These are phyloP conservation scores for Alternaria hordeiaustralica DNA, from an alignment of 2,329 filamentous ascomycete species.

Conservation along the genomic window DNA sequence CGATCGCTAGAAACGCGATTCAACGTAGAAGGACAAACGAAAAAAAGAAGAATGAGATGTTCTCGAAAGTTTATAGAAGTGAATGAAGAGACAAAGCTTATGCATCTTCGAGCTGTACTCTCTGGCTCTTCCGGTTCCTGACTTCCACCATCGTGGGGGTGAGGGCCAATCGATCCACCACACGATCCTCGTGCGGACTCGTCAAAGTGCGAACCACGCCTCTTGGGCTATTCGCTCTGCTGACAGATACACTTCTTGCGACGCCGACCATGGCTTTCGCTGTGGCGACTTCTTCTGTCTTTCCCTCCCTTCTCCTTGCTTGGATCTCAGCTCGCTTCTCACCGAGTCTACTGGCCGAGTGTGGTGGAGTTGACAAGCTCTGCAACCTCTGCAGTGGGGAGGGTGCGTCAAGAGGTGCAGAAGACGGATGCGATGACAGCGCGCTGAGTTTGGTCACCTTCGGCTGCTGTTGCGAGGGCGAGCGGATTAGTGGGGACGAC, in stretches of 20 bases:
- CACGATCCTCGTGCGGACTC: conserved; percentile 22
- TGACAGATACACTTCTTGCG: conserved; percentile 42
- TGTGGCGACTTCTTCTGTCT: background rate
- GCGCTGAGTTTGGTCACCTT: conserved; percentile 36
- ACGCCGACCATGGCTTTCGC: conserved; percentile 40
- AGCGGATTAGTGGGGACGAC: conserved; percentile 14
- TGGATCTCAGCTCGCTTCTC: conserved; percentile 18
- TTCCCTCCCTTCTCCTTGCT: conserved; percentile 8
- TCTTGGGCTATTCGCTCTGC: conserved; percentile 33
- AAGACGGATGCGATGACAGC: conserved; percentile 38
- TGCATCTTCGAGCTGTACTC: conserved; percentile 45
- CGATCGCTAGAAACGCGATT: conserved; percentile 4
- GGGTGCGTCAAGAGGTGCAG: conserved; percentile 32
- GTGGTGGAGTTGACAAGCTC: conserved; percentile 25
- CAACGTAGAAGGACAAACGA: background rate
- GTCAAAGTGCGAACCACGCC: conserved; percentile 19
- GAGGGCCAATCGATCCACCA: conserved; percentile 37
- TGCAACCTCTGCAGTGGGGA: conserved; percentile 28
- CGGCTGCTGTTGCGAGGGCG: conserved; percentile 26
- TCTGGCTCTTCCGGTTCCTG: conserved; percentile 44
- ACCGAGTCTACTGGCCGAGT: conserved; percentile 20
- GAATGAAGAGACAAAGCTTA: conserved; percentile 17
- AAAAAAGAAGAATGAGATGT: background rate
- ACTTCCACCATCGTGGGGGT: conserved; percentile 48
- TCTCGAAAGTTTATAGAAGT: background rate